Base-by-base conservation (phyloP, 257 asterid species). In the Solanum chmielewskii region DNA sequence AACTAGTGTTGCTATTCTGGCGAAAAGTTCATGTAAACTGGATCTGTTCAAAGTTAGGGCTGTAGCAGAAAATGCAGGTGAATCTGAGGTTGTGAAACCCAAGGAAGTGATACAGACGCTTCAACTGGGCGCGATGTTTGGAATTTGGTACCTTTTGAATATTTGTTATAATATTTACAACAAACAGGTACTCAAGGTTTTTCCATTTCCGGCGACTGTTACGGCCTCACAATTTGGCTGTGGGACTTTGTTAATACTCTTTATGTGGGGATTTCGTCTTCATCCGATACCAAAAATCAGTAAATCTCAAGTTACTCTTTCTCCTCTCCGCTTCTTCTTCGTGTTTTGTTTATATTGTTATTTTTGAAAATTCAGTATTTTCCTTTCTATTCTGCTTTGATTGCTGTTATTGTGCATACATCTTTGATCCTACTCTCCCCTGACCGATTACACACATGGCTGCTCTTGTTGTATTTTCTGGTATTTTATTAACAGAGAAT, bases 161-260 rank as follows among this genome's bases (percentile, higher is more conserved):
- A 95, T 95, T 45, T 94, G 88, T 92, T 96, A 93, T 98, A 96
- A 95, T 93, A 94, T 96, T 88, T 94, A 84, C 92, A 96, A 96
- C 87, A 95, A 96, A 89, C 99, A 96, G 96, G 98, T 96, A 86
- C 86, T 96, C 87, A 96, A 96, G 94, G 94, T 89, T 47, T 96
- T 74, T 89, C 96, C 97, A 18, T 94, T 89, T 86, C 96, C 99
- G 31, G 94, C 98, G 52, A 96, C 98, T 6, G 91, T 96, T 85
- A 93, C 98, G 1, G 98, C 98, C 33, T 94, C 93, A 68, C 99
- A 96, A 88, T 93, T 93, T 77, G 97, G 97, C 23, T 96, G 99
- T 83, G 99, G 99, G 73, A 92, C 96, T 1, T 69, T 92, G 89
- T 33, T 93, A 69, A 86, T 92, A 59, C 74, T 91, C 37, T 87